phyloP scores from a whole-genome alignment of 768 basidiomycete species.

The Pisolithus tinctorius region DNA sequence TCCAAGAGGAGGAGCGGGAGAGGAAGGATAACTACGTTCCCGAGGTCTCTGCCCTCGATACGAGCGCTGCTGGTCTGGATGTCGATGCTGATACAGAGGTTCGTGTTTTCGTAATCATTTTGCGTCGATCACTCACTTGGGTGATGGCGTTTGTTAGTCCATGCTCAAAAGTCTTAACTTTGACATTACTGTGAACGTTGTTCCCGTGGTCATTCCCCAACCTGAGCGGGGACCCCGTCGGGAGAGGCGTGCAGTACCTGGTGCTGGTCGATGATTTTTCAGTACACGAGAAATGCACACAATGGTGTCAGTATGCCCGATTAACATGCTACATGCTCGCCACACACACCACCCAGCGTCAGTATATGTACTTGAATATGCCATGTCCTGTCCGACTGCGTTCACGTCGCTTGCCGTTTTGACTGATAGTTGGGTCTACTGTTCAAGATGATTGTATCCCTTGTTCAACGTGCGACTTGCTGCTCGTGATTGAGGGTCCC shows the following conservation, averaged over 20 bases:
- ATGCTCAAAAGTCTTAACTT: conserved; percentile 92
- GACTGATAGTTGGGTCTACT: no score
- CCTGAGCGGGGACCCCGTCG: conserved; percentile 69
- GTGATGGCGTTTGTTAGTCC: conserved; percentile 42
- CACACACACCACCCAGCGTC: background rate
- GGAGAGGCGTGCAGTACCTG: conserved; percentile 75
- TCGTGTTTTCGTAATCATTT: conserved; percentile 16
- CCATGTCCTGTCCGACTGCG: background rate
- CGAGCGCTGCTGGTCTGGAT: conserved; percentile 63
- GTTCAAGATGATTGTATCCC: no score
- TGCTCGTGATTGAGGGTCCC: no score
- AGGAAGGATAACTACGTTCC: conserved; percentile 99
- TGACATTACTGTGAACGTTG: conserved; percentile 77
- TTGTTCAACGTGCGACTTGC: no score
- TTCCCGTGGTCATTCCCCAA: conserved; percentile 52
- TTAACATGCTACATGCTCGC: background rate
- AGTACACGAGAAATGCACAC: background rate
- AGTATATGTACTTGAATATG: background rate
- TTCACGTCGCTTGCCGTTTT: background rate
- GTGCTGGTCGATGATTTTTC: conserved; percentile 51
- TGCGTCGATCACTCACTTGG: background rate
- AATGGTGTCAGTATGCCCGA: background rate
- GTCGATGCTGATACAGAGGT: conserved; percentile 95
- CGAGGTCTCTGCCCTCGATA: conserved; percentile 94
- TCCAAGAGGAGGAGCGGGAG: conserved; percentile 99